A percentile compares a stretch with the other conserved stretches of the same genome.
These are phyloP conservation scores for Wickerhamomyces pijperi DNA, from an alignment of 805 yeast genomes.

Conservation along the genomic window DNA sequence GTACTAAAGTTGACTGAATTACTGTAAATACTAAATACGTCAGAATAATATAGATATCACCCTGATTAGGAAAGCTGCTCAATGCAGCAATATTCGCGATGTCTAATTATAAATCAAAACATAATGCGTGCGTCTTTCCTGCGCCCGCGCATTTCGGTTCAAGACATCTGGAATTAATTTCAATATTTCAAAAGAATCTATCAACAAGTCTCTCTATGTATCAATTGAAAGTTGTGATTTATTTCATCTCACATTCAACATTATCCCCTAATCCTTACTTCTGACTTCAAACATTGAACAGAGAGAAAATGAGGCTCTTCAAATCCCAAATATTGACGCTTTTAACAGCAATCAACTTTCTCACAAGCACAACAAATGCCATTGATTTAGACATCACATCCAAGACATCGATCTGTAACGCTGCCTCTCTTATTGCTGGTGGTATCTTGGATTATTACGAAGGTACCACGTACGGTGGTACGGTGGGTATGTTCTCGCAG, in stretches of 20 bases:
- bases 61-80: too few species aligned
- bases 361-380: conserved; percentile 9
- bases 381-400: conserved; percentile 28
- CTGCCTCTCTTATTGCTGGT: conserved; percentile 41
- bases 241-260: too few species aligned
- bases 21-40: too few species aligned
- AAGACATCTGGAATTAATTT: not conserved
- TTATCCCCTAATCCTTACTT: too few species aligned
- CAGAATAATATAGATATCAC: too few species aligned
- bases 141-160: not conserved
- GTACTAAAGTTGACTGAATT: too few species aligned
- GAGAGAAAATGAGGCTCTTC: conserved; percentile 1
- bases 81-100: not conserved
- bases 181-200: too few species aligned
- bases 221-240: too few species aligned
- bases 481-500: conserved; percentile 57
- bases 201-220: too few species aligned
- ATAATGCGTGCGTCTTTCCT: not conserved
- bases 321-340: conserved; percentile 1
- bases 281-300: too few species aligned
- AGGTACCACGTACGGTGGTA: conserved; percentile 52
- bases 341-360: conserved; percentile 1
- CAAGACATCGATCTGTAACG: conserved; percentile 40
- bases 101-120: not conserved
- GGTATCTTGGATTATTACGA: conserved; percentile 67